A percentile compares a stretch with the other conserved stretches of the same genome.
Conservation (phyloP, 495 filamentous ascomycete genomes). For the Penicillium flavigenum region DNA sequence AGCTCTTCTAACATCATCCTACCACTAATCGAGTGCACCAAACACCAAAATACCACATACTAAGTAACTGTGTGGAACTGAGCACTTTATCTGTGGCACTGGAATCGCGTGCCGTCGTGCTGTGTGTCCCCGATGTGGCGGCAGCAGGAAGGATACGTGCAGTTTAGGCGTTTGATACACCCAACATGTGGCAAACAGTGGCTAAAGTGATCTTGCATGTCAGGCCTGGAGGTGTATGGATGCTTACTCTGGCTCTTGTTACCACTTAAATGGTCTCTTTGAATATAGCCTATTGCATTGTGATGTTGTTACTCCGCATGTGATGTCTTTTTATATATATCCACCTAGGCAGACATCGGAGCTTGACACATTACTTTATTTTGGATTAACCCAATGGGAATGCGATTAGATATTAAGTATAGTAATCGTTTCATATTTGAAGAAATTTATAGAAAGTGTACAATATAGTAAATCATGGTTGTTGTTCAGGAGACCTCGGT, state of each 20-base stretch:
- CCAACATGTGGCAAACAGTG: slow-evolving; percentile 6
- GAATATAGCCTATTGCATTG: neutral
- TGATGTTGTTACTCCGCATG: neutral
- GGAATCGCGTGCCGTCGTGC: slow-evolving; percentile 4
- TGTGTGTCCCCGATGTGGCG: slow-evolving; percentile 5
- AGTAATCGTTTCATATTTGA: neutral
- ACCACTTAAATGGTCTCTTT: neutral
- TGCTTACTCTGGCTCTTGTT: neutral
- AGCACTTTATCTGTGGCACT: neutral
- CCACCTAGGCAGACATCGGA: neutral
- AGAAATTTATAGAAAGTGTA: neutral
- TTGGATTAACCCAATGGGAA: neutral
- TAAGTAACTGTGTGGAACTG: neutral
- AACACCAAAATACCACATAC: neutral
- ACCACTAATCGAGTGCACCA: neutral
- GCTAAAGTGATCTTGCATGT: neutral
- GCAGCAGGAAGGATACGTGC: slow-evolving; percentile 10
- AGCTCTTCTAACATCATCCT: neutral
- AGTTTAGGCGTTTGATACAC: slow-evolving; percentile 3
- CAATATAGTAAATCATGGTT: neutral
- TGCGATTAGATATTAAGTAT: neutral
- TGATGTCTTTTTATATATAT: neutral
- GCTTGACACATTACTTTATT: neutral
- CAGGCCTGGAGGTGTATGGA: neutral
- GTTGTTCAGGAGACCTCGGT: neutral